Percentiles rank a stretch among this genome's conserved stretches.
These are phyloP conservation scores for Corrigiola litoralis DNA, from an alignment of 179 eudicot genomes.

Conservation along the genomic window DNA sequence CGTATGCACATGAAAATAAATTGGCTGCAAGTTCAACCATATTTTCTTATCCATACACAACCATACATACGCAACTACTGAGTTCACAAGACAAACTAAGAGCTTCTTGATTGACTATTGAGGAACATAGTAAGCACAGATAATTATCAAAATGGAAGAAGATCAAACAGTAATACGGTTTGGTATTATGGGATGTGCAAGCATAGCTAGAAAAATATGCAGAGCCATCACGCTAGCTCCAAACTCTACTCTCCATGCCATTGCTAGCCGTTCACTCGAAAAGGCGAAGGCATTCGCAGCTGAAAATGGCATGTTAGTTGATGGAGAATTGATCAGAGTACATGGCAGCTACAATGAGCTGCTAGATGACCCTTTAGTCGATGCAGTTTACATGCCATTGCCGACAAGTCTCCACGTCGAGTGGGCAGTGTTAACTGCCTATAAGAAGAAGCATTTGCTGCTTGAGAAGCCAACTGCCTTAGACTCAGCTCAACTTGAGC, in stretches of 20 bases:
- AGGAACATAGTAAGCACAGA: neutral
- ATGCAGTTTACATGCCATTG: slow-evolving; percentile 42
- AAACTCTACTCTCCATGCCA: slow-evolving; percentile 30
- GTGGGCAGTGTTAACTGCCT: slow-evolving; percentile 45
- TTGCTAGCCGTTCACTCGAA: slow-evolving; percentile 43
- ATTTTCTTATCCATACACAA: neutral
- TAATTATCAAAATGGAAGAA: too few relatives aligned
- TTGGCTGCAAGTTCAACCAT: neutral
- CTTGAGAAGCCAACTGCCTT: slow-evolving; percentile 56
- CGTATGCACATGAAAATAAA: neutral
- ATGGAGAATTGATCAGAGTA: slow-evolving; percentile 11
- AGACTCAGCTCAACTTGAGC: slow-evolving; percentile 28
- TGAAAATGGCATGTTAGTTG: slow-evolving; percentile 15
- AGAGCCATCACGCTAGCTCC: slow-evolving; percentile 43
- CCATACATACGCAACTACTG: neutral
- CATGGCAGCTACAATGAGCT: slow-evolving; percentile 40
- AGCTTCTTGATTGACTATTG: too few relatives aligned
- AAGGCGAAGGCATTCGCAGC: slow-evolving; percentile 36
- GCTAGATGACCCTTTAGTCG: slow-evolving; percentile 39
- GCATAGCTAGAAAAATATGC: slow-evolving; percentile 39
- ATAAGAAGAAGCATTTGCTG: slow-evolving; percentile 47
- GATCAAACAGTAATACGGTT: slow-evolving; percentile 19
- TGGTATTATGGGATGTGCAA: slow-evolving; percentile 50
- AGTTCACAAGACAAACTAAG: too few relatives aligned
- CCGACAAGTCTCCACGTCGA: slow-evolving; percentile 41